Evolutionary conservation across 73 alveolate species (phyloP), one percentile per base, ranked within the genome.

Genomic region (Paramecium octaurelia): DNA sequence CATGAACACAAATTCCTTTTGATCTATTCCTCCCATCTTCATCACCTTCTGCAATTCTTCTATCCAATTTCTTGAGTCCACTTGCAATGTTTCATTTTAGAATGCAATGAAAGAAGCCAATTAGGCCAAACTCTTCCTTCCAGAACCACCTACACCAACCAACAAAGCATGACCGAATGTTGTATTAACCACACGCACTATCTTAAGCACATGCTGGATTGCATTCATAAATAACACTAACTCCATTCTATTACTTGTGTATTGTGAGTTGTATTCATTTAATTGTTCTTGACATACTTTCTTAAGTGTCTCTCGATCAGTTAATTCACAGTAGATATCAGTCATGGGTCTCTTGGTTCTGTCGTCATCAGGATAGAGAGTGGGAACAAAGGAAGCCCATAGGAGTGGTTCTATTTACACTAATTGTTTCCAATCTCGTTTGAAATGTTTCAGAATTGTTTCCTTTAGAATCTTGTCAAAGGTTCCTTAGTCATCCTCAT

Each of bases 131-230:
- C 99, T 96, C 94, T 98, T 98, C 86, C 99, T 96, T 43, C 99
- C 99, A 48, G 99, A 96, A 23, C 99, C 99, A 20, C 99, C 99
- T 20, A 99, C 99, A 29, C 99, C 99, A 20, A 99, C 99, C 64
- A 99, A 96, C 31, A 99, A 96, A 34, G 99, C 99, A 87, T 99
- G 98, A 43, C 99, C 99, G 86, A 95, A 95, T 73, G 99, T 98
- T 10, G 99, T 98, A 42, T 98, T 96, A 91, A 99, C 95, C 54
- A 99, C 98, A 70, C 99, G 97, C 48, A 96, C 98, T 57, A 98
- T 97, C 94, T 98, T 96, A 50, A 97, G 96, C 40, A 98, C 96
- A 93, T 98, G 99, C 95, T 99, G 99, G 40, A 99, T 97, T 50
- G 99, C 99, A 38, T 97, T 97, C 96, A 96, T 95, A 95, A 99